These are phyloP conservation scores for Ilex paraguariensis DNA, from an alignment of 305 asterid genomes.

Conservation along the genomic window DNA sequence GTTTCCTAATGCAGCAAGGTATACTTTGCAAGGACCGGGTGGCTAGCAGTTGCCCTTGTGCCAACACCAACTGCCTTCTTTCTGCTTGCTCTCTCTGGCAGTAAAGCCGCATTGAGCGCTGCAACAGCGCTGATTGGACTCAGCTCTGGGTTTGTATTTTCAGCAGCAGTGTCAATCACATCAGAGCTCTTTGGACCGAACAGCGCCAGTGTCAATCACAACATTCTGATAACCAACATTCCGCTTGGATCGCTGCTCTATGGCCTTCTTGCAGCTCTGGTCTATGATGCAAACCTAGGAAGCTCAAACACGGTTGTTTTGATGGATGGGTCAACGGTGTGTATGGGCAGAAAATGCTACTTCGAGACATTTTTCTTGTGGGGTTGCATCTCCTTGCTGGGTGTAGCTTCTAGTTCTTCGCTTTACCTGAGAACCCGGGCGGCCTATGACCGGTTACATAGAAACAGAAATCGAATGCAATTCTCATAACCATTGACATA, in stretches of 20 bases:
- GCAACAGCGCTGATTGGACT: conserved; percentile 60
- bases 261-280: conserved; percentile 49
- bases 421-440: conserved; percentile 46
- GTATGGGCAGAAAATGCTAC: conserved; percentile 58
- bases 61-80: conserved; percentile 54
- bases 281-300: conserved; percentile 45
- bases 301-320: conserved; percentile 21
- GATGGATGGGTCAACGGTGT: conserved; percentile 39
- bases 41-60: conserved; percentile 48
- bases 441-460: conserved; percentile 33
- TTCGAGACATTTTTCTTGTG: conserved; percentile 46
- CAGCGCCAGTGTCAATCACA: conserved; percentile 59
- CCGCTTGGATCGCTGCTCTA: conserved; percentile 62
- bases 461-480: conserved; percentile 17
- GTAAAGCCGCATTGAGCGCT: conserved; percentile 24
- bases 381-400: conserved; percentile 52
- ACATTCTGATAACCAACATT: conserved; percentile 60
- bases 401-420: conserved; percentile 39
- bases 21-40: conserved; percentile 47
- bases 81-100: conserved; percentile 40
- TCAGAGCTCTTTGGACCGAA: conserved; percentile 63
- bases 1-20: conserved; percentile 38
- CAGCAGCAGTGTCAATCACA: conserved; percentile 58
- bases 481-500: not conserved
- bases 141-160: conserved; percentile 56